Evolutionary conservation across 163 green algal genomes (phyloP).

Genomic region (Scenedesmus sp.): DNA sequence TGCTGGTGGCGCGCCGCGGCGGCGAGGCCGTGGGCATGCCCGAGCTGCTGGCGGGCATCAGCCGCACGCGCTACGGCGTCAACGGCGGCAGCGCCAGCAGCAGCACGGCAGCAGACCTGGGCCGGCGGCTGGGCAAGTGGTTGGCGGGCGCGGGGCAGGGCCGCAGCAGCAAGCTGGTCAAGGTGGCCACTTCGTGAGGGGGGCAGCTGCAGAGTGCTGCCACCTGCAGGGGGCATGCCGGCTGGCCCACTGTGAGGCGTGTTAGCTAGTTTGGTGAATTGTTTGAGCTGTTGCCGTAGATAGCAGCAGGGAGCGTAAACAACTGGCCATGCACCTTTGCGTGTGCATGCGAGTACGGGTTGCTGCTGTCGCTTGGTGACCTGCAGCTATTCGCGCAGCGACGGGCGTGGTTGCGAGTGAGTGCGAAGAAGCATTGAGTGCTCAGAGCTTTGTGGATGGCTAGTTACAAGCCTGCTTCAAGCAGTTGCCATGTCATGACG

Average conservation of each 20-base stretch:
- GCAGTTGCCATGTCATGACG: neutral
- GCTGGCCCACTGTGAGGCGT: neutral
- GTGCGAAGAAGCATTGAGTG: no score
- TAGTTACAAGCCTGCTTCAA: neutral
- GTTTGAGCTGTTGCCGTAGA: neutral
- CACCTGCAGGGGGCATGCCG: neutral
- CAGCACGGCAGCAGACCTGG: conserved; percentile 2
- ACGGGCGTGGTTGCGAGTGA: no score
- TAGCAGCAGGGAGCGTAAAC: neutral
- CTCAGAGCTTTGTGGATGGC: neutral
- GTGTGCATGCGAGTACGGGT: neutral
- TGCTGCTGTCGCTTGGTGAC: neutral
- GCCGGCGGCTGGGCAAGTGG: conserved; percentile 45
- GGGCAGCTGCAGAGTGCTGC: neutral
- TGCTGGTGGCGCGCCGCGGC: conserved; percentile 74
- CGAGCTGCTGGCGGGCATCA: conserved; percentile 84
- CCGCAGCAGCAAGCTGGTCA: conserved; percentile 43
- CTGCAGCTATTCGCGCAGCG: neutral
- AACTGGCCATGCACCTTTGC: neutral
- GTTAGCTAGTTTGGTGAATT: neutral
- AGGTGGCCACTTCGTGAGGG: conserved; percentile 47
- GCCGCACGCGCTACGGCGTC: conserved; percentile 72
- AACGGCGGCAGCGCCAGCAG: conserved; percentile 49
- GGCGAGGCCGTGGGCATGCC: conserved; percentile 68
- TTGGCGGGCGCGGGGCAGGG: conserved; percentile 49